phyloP scores from a whole-genome alignment of 2,329 filamentous ascomycete species.

The Pyrenophora graminea region DNA sequence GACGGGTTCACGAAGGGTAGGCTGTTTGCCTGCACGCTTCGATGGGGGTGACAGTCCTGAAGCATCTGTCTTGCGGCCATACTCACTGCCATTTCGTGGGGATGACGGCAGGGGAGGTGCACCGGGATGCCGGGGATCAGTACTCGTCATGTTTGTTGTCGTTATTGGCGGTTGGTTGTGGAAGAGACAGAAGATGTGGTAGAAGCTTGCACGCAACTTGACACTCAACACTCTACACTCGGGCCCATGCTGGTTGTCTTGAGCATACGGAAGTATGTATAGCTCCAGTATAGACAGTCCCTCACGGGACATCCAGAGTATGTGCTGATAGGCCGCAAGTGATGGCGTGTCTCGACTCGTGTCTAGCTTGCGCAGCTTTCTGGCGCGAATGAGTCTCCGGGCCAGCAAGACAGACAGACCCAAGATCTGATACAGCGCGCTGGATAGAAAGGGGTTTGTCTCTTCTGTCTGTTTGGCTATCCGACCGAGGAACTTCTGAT shows the following conservation, averaged over 20 bases:
- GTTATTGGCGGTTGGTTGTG: conserved; percentile 82
- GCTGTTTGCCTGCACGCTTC: conserved; percentile 42
- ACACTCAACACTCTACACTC: conserved; percentile 89
- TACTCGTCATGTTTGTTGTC: conserved; percentile 40
- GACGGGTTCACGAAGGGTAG: conserved; percentile 54
- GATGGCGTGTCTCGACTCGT: conserved; percentile 77
- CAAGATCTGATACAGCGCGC: conserved; percentile 86
- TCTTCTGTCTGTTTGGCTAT: conserved; percentile 79
- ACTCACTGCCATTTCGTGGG: conserved; percentile 30
- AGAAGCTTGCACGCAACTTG: conserved; percentile 91
- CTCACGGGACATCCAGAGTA: conserved; percentile 93
- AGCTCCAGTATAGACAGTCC: conserved; percentile 83
- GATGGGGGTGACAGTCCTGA: conserved; percentile 36
- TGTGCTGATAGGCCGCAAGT: conserved; percentile 83
- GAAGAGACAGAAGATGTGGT: conserved; percentile 95
- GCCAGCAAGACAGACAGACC: conserved; percentile 89
- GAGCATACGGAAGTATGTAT: conserved; percentile 73
- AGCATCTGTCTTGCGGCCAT: conserved; percentile 30
- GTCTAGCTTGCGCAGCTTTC: conserved; percentile 82
- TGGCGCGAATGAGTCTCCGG: conserved; percentile 78
- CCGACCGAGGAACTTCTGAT: conserved; percentile 93
- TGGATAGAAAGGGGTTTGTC: conserved; percentile 77
- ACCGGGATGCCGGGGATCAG: conserved; percentile 33
- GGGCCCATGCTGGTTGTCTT: conserved; percentile 72
- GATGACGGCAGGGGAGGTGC: conserved; percentile 32